phyloP scores from a whole-genome alignment of 257 asterid genomes.

The Knoxia roxburghii region DNA sequence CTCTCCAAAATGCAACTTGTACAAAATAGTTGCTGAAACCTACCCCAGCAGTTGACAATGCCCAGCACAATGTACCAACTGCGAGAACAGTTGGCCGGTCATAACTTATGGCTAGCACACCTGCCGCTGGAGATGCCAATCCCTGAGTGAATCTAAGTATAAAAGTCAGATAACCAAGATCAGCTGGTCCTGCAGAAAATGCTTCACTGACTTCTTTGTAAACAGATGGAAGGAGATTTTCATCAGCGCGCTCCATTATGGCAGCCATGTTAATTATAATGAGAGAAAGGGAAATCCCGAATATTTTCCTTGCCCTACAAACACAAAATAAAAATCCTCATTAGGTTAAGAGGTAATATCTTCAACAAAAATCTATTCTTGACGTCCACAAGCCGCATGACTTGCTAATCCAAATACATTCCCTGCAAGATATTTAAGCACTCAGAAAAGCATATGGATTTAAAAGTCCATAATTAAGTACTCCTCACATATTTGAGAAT shows the following conservation, averaged over 20 bases:
- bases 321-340: neutral
- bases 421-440: neutral
- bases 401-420: neutral
- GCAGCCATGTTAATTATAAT: conserved; percentile 94
- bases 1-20: conserved; percentile 92
- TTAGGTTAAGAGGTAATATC: neutral
- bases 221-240: conserved; percentile 96
- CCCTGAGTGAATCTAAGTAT: conserved; percentile 79
- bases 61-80: conserved; percentile 88
- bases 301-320: conserved; percentile 54
- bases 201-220: conserved; percentile 99
- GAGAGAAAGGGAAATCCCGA: conserved; percentile 78
- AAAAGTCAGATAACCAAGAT: conserved; percentile 95
- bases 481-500: too few species aligned
- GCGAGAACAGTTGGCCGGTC: conserved; percentile 94
- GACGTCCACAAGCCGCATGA: neutral
- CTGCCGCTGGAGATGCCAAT: conserved; percentile 87
- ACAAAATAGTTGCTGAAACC: conserved; percentile 74
- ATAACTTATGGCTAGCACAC: conserved; percentile 70
- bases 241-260: conserved; percentile 99
- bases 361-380: neutral
- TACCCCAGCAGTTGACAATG: conserved; percentile 90
- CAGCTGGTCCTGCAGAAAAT: conserved; percentile 88
- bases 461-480: too few species aligned
- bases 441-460: neutral